Percentiles rank a stretch among this genome's conserved stretches.
These are phyloP conservation scores for Penicillium sp. DNA, from an alignment of 2,329 filamentous ascomycete genomes.

Conservation along the genomic window DNA sequence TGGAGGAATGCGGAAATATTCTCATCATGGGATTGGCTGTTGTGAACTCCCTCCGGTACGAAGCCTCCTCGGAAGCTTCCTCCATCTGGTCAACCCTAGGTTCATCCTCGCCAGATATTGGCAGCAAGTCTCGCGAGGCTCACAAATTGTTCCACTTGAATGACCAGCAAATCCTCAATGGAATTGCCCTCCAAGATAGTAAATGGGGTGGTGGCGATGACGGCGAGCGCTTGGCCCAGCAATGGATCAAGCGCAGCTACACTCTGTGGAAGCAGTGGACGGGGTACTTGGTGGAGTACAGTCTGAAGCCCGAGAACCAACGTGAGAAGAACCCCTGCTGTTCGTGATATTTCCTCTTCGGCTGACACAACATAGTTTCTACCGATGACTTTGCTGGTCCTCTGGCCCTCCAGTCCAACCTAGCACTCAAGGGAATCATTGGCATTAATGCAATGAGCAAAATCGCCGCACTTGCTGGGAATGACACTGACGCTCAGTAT, in stretches of 20 bases:
- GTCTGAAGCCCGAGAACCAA: constrained; percentile 73
- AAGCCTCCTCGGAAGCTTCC: constrained; percentile 55
- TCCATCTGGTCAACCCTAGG: constrained; percentile 60
- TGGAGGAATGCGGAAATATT: constrained; percentile 69
- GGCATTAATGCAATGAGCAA: constrained; percentile 78
- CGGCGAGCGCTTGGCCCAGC: constrained; percentile 59
- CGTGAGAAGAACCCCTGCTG: constrained; percentile 42
- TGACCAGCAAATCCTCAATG: constrained; percentile 51
- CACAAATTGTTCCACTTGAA: constrained; percentile 51
- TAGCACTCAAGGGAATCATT: constrained; percentile 81
- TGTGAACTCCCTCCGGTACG: constrained; percentile 71
- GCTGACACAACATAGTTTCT: constrained; percentile 54
- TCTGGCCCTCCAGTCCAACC: constrained; percentile 75
- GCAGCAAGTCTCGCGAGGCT: constrained; percentile 25
- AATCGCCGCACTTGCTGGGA: constrained; percentile 64
- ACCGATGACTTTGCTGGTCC: constrained; percentile 85
- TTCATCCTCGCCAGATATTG: constrained; percentile 19
- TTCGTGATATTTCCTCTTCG: not conserved
- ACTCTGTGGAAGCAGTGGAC: constrained; percentile 76
- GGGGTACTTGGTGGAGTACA: constrained; percentile 72
- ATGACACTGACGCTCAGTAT: constrained; percentile 57
- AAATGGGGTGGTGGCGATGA: constrained; percentile 59
- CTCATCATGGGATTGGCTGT: constrained; percentile 79
- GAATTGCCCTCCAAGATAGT: constrained; percentile 61
- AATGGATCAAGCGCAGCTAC: constrained; percentile 72